Percentiles rank a stretch among this genome's conserved stretches.
These are phyloP conservation scores for Epichloe festucae DNA, from an alignment of 2,329 filamentous ascomycete species.

Conservation along the genomic window DNA sequence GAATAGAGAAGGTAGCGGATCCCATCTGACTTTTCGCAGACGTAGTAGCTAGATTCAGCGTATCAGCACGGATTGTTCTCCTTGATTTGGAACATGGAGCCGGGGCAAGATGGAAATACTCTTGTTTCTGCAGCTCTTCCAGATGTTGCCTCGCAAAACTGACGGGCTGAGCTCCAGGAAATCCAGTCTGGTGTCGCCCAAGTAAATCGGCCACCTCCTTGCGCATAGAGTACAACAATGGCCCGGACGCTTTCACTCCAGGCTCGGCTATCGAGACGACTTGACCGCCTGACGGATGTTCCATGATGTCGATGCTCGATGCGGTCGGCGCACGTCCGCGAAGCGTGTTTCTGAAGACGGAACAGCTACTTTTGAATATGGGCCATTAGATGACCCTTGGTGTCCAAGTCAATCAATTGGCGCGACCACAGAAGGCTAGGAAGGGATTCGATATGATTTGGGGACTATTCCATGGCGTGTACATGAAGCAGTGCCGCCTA, in stretches of 20 bases:
- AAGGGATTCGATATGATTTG: background rate
- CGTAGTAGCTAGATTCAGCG: constrained; percentile 59
- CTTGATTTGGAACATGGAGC: background rate
- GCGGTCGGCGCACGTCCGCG: background rate
- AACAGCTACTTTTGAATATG: background rate
- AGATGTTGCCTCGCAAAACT: constrained; percentile 77
- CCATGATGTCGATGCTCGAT: constrained; percentile 13
- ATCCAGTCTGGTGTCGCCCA: constrained; percentile 51
- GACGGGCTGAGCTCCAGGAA: constrained; percentile 89
- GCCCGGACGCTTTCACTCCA: constrained; percentile 51
- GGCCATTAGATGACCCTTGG: background rate
- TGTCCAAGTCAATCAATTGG: background rate
- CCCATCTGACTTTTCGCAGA: constrained; percentile 97
- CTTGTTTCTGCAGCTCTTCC: constrained; percentile 64
- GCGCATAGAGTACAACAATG: constrained; percentile 49
- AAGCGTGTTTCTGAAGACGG: background rate
- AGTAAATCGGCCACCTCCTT: constrained; percentile 64
- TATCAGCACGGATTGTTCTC: constrained; percentile 4
- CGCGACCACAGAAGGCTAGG: background rate
- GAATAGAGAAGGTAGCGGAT: constrained; percentile 92
- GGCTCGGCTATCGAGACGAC: constrained; percentile 44
- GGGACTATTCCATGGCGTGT: background rate
- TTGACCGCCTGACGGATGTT: constrained; percentile 16
- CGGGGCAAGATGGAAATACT: constrained; percentile 35
- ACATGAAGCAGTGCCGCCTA: background rate